Conservation (phyloP, 2,329 filamentous ascomycete species). For the Phialophora expanda region DNA sequence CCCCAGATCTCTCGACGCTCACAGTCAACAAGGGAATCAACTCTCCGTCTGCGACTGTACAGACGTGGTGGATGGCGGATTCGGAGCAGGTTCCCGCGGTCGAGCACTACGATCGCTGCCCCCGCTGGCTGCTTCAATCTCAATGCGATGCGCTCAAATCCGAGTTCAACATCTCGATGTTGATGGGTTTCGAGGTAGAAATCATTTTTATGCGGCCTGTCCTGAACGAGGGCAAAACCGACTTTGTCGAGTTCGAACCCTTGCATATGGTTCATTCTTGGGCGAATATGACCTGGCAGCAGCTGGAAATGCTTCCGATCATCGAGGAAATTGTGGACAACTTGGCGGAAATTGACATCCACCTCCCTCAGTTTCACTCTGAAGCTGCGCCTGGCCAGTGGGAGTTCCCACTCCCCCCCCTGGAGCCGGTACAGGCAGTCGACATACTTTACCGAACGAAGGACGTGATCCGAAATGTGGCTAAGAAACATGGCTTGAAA, state of each 20-base stretch:
- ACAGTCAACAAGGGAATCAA: slow-evolving; percentile 62
- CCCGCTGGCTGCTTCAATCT: slow-evolving; percentile 65
- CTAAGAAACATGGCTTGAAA: slow-evolving; percentile 65
- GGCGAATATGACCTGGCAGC: slow-evolving; percentile 68
- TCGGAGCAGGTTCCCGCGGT: slow-evolving; percentile 39
- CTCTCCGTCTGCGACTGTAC: slow-evolving; percentile 66
- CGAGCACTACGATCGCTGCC: slow-evolving; percentile 56
- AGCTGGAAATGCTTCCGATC: slow-evolving; percentile 61
- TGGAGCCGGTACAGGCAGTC: slow-evolving; percentile 68
- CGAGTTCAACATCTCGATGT: slow-evolving; percentile 62
- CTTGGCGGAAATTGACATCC: slow-evolving; percentile 67
- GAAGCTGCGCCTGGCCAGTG: slow-evolving; percentile 77
- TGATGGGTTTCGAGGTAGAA: slow-evolving; percentile 82
- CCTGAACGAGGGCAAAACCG: slow-evolving; percentile 39
- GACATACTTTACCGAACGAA: slow-evolving; percentile 74
- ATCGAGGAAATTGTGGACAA: slow-evolving; percentile 68
- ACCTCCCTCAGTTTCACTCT: slow-evolving; percentile 74
- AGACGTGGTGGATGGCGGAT: slow-evolving; percentile 68
- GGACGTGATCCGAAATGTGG: slow-evolving; percentile 70
- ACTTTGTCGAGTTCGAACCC: slow-evolving; percentile 50
- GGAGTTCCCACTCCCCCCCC: slow-evolving; percentile 72
- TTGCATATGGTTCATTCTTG: slow-evolving; percentile 71
- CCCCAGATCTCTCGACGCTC: slow-evolving; percentile 69
- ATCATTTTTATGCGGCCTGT: slow-evolving; percentile 69
- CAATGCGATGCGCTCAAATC: slow-evolving; percentile 59